Percentiles rank a stretch among this genome's conserved stretches.
phyloP scores from a whole-genome alignment of 768 basidiomycete species.

The Lactarius quietus region DNA sequence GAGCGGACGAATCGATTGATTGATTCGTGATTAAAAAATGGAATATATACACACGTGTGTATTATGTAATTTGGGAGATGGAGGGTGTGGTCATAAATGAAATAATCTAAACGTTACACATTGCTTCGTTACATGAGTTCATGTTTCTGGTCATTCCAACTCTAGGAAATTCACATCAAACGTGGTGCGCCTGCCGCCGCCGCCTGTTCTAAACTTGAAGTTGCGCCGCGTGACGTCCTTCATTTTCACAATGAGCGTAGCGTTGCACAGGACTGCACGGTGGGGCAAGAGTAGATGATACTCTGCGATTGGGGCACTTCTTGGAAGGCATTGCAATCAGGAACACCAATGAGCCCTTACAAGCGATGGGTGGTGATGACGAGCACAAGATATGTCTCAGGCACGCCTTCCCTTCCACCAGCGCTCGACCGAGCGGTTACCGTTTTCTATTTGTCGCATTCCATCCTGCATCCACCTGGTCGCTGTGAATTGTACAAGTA shows the following conservation, averaged over 20 bases:
- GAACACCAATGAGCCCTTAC: neutral
- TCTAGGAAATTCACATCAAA: too few species aligned
- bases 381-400: neutral
- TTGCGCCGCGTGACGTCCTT: conserved; percentile 1
- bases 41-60: too few species aligned
- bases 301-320: neutral
- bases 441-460: neutral
- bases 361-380: neutral
- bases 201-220: too few species aligned
- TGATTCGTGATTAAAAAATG: neutral
- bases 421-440: neutral
- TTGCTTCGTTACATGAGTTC: neutral
- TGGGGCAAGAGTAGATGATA: neutral
- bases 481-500: neutral
- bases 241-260: neutral
- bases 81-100: too few species aligned
- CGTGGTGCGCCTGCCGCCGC: too few species aligned
- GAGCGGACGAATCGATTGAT: neutral
- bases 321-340: neutral
- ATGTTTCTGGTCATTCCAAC: too few species aligned
- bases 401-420: neutral
- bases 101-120: too few species aligned
- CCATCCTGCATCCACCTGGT: neutral
- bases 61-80: neutral
- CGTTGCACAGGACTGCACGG: neutral